Percentiles rank a stretch among this genome's conserved stretches.
phyloP scores from a whole-genome alignment of 2,329 filamentous ascomycete species.

The Camillea tinctor region DNA sequence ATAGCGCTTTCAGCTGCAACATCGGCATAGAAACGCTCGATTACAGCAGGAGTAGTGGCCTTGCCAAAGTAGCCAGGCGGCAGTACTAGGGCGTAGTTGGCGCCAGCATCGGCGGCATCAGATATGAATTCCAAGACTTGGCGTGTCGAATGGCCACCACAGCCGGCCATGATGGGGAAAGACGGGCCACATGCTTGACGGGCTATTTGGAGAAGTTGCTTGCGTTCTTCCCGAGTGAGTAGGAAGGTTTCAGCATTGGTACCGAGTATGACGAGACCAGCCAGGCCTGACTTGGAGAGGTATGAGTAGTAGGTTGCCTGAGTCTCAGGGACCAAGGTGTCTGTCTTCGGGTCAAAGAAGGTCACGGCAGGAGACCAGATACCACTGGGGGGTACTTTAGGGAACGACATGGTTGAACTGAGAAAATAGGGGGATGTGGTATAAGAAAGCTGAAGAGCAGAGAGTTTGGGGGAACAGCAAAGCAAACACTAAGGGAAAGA shows the following conservation, averaged over 20 bases:
- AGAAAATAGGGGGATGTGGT: not conserved
- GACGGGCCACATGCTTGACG: constrained; percentile 49
- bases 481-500: too few species aligned
- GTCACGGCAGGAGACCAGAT: constrained; percentile 54
- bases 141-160: constrained; percentile 62
- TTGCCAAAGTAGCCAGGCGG: constrained; percentile 66
- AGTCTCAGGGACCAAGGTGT: constrained; percentile 43
- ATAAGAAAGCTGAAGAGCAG: too few species aligned
- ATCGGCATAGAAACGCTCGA: constrained; percentile 59
- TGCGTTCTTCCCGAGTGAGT: constrained; percentile 56
- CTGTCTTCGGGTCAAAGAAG: constrained; percentile 49
- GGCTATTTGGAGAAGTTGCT: constrained; percentile 55
- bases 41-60: constrained; percentile 54
- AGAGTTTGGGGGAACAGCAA: too few species aligned
- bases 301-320: constrained; percentile 51
- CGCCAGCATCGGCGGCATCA: constrained; percentile 60
- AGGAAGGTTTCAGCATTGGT: constrained; percentile 43
- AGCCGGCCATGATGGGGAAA: constrained; percentile 62
- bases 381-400: constrained; percentile 33
- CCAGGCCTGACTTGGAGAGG: constrained; percentile 39
- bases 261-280: constrained; percentile 34
- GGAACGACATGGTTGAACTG: constrained; percentile 22
- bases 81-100: constrained; percentile 60
- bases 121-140: constrained; percentile 59
- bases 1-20: constrained; percentile 52